Evolutionary conservation across 2,329 filamentous ascomycete genomes (phyloP), one percentile per base, ranked within the genome.

Genomic region (Fusarium avenaceum): DNA sequence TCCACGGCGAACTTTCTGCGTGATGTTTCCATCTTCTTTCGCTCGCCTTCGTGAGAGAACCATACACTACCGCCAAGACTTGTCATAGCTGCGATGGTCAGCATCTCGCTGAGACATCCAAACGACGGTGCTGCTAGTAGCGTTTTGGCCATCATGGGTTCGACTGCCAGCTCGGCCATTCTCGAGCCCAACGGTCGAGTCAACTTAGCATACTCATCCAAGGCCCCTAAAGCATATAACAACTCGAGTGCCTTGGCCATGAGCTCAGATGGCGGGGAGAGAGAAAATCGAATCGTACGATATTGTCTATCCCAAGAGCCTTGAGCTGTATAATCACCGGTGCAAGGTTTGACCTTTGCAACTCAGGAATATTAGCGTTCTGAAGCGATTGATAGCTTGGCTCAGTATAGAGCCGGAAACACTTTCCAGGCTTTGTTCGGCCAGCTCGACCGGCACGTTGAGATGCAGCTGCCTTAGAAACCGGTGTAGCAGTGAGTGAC

Each of bases 61-160:
- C 93, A 98, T 0, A 97, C 86, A 45, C 87, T 90, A 6, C 93
- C 92, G 63, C 94, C 92, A 0, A 97, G 82, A 65, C 90, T 96
- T 33, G 93, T 92, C 95, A 99, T 98, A 17, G 96, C 94, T 7
- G 95, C 93, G 68, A 98, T 97, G 3, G 90, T 93, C 26, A 98
- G 85, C 52, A 98, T 91, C 78, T 97, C 95, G 75, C 88, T 90
- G 14, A 97, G 81, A 71, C 94, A 97, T 38, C 85, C 85, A 79
- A 97, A 96, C 0, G 86, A 84, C 6, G 88, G 82, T 0, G 94
- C 92, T 19, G 90, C 88, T 10, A 98, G 87, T 6, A 97, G 84
- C 0, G 92, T 92, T 80, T 95, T 96, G 8, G 91, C 93, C 87
- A 97, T 96, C 93, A 97, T 97, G 0, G 96, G 96, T 72, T 97